phyloP scores from a whole-genome alignment of 2,329 filamentous ascomycete species.

The Hypomyces rosellus region DNA sequence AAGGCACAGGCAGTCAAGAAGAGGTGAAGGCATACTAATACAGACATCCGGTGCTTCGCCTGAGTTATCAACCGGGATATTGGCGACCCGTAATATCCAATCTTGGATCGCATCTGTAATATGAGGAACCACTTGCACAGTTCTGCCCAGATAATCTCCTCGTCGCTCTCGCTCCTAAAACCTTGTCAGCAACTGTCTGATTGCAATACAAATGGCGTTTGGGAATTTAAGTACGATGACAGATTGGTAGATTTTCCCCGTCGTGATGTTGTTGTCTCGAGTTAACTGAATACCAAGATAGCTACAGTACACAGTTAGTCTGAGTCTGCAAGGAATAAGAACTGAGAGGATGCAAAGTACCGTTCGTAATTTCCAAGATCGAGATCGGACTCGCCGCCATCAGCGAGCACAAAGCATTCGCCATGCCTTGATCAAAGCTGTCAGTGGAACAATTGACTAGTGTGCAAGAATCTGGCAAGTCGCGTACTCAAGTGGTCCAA shows the following conservation, averaged over 20 bases:
- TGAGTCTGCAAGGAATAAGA: background rate
- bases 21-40: slow-evolving; percentile 57
- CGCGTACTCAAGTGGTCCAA: slow-evolving; percentile 27
- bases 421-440: slow-evolving; percentile 56
- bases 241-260: slow-evolving; percentile 89
- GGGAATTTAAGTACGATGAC: slow-evolving; percentile 59
- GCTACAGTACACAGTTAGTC: slow-evolving; percentile 12
- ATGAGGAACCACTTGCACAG: slow-evolving; percentile 88
- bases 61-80: slow-evolving; percentile 79
- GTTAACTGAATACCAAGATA: slow-evolving; percentile 79
- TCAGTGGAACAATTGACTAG: slow-evolving; percentile 6
- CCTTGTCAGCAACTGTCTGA: slow-evolving; percentile 1
- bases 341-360: slow-evolving; percentile 13
- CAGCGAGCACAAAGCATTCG: slow-evolving; percentile 81
- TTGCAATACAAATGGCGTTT: background rate
- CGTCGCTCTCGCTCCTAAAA: slow-evolving; percentile 50
- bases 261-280: slow-evolving; percentile 92
- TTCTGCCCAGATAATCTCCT: slow-evolving; percentile 78
- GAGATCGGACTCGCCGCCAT: slow-evolving; percentile 58
- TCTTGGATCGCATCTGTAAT: slow-evolving; percentile 88
- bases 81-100: slow-evolving; percentile 83
- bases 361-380: slow-evolving; percentile 54
- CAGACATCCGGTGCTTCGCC: slow-evolving; percentile 82
- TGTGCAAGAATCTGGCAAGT: background rate
- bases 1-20: too few species aligned